Evolutionary conservation across 106 monocot genomes (phyloP).

Genomic region (Xerophyta viscosa): DNA sequence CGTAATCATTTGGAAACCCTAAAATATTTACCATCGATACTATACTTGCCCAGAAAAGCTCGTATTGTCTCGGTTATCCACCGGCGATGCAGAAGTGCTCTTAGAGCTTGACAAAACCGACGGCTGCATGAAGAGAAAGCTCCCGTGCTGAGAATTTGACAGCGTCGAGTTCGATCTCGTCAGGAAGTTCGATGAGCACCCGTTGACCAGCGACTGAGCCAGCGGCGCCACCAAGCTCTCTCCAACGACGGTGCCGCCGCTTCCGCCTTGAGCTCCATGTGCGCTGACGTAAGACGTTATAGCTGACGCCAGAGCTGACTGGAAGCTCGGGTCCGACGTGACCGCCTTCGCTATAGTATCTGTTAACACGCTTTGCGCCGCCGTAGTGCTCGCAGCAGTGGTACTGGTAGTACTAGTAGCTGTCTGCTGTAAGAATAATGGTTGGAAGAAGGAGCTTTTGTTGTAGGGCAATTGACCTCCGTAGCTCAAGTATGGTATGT

Average conservation of each 20-base stretch:
- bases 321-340: conserved; percentile 77
- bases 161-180: conserved; percentile 1
- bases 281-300: conserved; percentile 57
- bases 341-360: conserved; percentile 69
- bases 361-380: conserved; percentile 13
- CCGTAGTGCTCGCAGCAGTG: neutral
- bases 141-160: conserved; percentile 6
- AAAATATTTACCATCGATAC: too few species aligned
- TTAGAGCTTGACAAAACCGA: conserved; percentile 17
- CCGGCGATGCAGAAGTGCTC: conserved; percentile 35
- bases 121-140: conserved; percentile 19
- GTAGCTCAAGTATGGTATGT: conserved; percentile 23
- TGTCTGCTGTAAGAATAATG: too few species aligned
- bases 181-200: conserved; percentile 9
- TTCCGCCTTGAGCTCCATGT: conserved; percentile 4
- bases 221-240: too few species aligned
- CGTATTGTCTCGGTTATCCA: conserved; percentile 25
- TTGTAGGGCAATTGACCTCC: conserved; percentile 12
- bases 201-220: conserved; percentile 1
- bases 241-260: too few species aligned
- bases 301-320: conserved; percentile 61
- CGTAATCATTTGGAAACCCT: too few species aligned
- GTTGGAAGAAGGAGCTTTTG: too few species aligned
- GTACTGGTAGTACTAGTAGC: neutral
- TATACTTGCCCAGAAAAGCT: too few species aligned